Percentiles rank a stretch among this genome's conserved stretches.
Evolutionary conservation across 202 grass and related monocot species (phyloP).

Genomic region (Panicum hallii): DNA sequence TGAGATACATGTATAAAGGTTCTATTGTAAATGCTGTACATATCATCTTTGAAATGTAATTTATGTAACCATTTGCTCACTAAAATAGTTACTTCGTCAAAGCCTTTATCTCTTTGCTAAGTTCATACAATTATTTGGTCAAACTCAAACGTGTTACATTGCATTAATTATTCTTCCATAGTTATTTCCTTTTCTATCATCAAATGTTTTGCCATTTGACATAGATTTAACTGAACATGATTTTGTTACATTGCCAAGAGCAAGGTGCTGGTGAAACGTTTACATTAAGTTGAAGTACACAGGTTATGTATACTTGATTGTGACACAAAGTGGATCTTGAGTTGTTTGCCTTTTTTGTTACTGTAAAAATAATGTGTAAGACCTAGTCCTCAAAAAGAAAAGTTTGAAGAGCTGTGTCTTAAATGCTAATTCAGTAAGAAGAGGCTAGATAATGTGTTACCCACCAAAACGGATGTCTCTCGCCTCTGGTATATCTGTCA

Average conservation of each 20-base stretch:
- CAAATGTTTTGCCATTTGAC: slow-evolving; percentile 14
- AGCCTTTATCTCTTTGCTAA: slow-evolving; percentile 25
- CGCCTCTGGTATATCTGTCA: slow-evolving; percentile 93
- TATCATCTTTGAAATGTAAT: slow-evolving; percentile 39
- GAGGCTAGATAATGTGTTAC: slow-evolving; percentile 59
- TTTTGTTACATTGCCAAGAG: slow-evolving; percentile 1
- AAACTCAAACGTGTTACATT: slow-evolving; percentile 17
- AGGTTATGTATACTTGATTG: not conserved
- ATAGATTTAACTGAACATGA: slow-evolving; percentile 31
- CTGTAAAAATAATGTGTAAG: slow-evolving; percentile 17
- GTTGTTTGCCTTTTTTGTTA: not conserved
- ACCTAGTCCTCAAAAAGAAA: not conserved
- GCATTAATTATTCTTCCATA: slow-evolving; percentile 1
- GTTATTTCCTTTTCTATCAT: slow-evolving; percentile 29
- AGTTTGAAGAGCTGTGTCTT: slow-evolving; percentile 1
- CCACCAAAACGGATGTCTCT: slow-evolving; percentile 76
- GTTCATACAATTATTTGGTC: slow-evolving; percentile 19
- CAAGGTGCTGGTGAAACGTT: not conserved
- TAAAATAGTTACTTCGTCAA: slow-evolving; percentile 30
- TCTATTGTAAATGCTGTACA: slow-evolving; percentile 13
- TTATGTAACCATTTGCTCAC: slow-evolving; percentile 7
- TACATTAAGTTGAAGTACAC: not conserved
- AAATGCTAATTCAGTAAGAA: slow-evolving; percentile 41
- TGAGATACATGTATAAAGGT: not conserved
- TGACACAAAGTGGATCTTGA: slow-evolving; percentile 18